These are phyloP conservation scores for Blastocystis sp. DNA, from an alignment of 352 stramenopile genomes.

Conservation along the genomic window DNA sequence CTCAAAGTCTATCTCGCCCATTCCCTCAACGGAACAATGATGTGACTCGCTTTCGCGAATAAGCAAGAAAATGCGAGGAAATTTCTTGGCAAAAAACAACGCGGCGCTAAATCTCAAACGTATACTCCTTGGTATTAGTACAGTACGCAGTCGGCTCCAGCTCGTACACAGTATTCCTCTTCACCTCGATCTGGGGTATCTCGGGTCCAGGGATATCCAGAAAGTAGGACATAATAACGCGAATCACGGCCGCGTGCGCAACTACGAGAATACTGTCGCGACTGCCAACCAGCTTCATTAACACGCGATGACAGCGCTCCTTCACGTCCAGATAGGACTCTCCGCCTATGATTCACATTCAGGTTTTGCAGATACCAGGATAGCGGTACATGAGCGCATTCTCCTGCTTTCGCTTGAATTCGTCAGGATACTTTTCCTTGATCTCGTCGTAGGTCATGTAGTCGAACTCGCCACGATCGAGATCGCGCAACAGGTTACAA, in stretches of 20 bases:
- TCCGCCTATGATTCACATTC: constrained; percentile 77
- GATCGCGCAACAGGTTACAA: constrained; percentile 87
- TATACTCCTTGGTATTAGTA: background rate
- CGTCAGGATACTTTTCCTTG: constrained; percentile 83
- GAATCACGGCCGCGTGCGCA: background rate
- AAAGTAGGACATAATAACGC: constrained; percentile 8
- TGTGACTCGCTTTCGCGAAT: no score
- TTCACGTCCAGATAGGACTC: constrained; percentile 91
- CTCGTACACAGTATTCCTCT: constrained; percentile 7
- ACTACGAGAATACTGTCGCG: background rate
- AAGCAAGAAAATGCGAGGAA: constrained; percentile 66
- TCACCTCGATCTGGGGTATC: constrained; percentile 4
- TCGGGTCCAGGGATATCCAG: background rate
- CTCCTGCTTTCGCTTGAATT: constrained; percentile 82
- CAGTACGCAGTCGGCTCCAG: background rate
- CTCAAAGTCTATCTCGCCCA: constrained; percentile 18
- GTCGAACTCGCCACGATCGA: constrained; percentile 87
- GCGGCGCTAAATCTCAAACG: background rate
- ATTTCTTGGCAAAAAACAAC: constrained; percentile 55
- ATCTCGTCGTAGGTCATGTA: constrained; percentile 85
- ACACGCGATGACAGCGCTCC: constrained; percentile 69
- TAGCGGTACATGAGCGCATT: constrained; percentile 88
- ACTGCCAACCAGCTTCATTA: background rate
- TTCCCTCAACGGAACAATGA: background rate
- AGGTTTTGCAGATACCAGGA: constrained; percentile 74